Evolutionary conservation across 331 rosid genomes (phyloP).

Genomic region (Saraca asoca): DNA sequence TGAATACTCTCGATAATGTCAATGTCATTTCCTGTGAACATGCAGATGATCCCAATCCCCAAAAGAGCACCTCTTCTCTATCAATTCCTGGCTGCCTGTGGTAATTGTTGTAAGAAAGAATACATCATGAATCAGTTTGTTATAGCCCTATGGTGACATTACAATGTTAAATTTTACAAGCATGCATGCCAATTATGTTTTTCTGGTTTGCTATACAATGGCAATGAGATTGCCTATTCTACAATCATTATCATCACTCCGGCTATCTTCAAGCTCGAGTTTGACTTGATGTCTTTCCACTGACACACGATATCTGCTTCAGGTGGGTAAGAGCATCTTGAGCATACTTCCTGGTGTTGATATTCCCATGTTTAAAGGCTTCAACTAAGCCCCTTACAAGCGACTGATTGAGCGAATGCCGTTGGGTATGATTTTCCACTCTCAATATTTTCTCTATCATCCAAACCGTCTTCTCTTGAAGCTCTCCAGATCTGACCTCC

Average conservation of each 20-base stretch:
- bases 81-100: no score
- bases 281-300: slow-evolving; percentile 41
- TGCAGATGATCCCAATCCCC: no score
- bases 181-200: no score
- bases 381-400: slow-evolving; percentile 56
- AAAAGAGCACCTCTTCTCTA: no score
- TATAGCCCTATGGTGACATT: no score
- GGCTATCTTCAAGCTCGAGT: slow-evolving; percentile 31
- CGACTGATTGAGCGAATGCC: slow-evolving; percentile 48
- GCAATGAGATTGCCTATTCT: no score
- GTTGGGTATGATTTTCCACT: slow-evolving; percentile 44
- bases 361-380: slow-evolving; percentile 53
- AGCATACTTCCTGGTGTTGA: slow-evolving; percentile 50
- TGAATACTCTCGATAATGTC: no score
- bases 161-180: no score
- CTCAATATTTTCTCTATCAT: slow-evolving; percentile 53
- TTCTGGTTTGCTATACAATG: no score
- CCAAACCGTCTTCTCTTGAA: slow-evolving; percentile 58
- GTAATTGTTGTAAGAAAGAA: no score
- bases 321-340: slow-evolving; percentile 53
- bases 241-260: neutral
- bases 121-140: no score
- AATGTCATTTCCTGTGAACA: no score
- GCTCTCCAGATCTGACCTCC: slow-evolving; percentile 44
- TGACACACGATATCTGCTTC: slow-evolving; percentile 50